phyloP scores from a whole-genome alignment of 148 eudicot genomes.

The Polygonum maritimum region DNA sequence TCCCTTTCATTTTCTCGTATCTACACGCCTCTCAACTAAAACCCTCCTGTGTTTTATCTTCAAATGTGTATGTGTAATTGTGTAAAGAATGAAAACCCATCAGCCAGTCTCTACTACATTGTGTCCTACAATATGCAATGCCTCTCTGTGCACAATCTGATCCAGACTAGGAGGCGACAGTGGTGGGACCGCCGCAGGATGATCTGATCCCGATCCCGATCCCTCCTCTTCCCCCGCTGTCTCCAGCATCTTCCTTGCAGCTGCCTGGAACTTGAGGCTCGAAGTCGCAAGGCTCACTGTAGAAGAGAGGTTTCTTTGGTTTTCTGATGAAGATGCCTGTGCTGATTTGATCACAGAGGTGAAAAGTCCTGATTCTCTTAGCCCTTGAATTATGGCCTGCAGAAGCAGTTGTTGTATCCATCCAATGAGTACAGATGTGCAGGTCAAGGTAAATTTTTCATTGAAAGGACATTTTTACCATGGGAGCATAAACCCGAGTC shows the following conservation, averaged over 20 bases:
- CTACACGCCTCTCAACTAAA: slow-evolving; percentile 7
- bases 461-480: slow-evolving; percentile 22
- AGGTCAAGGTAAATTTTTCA: neutral
- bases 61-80: neutral
- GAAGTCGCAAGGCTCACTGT: neutral
- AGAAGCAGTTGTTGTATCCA: neutral
- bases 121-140: neutral
- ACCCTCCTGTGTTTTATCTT: neutral
- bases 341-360: slow-evolving; percentile 33
- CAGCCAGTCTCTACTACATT: neutral
- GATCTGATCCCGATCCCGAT: neutral
- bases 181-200: slow-evolving; percentile 32
- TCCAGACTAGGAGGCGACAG: slow-evolving; percentile 30
- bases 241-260: slow-evolving; percentile 26
- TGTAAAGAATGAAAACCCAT: neutral
- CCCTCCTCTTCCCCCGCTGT: neutral
- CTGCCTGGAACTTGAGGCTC: slow-evolving; percentile 13
- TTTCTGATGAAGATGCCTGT: neutral
- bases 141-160: neutral
- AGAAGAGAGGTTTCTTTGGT: neutral
- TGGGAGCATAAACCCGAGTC: slow-evolving; percentile 51
- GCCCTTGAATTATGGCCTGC: slow-evolving; percentile 38
- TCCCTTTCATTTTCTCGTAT: neutral
- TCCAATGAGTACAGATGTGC: neutral
- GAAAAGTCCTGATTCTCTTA: slow-evolving; percentile 50